Percentiles rank a stretch among this genome's conserved stretches.
These are phyloP conservation scores for Amauroascus verrucosus DNA, from an alignment of 2,329 filamentous ascomycete species.

Conservation along the genomic window DNA sequence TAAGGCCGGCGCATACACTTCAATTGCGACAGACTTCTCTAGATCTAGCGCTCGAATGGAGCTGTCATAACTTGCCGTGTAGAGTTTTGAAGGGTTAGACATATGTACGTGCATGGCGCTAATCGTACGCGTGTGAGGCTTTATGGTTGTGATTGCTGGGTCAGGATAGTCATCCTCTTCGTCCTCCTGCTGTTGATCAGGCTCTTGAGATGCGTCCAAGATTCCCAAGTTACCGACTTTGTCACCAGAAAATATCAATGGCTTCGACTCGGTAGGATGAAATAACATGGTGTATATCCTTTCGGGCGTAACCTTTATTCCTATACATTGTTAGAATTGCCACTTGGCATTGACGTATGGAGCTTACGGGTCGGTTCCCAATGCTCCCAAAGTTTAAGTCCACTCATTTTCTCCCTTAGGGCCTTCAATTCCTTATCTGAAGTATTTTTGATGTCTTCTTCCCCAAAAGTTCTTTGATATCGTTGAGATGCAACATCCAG, in stretches of 20 bases:
- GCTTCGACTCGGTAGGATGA: conserved; percentile 76
- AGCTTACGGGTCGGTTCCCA: conserved; percentile 66
- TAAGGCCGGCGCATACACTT: conserved; percentile 68
- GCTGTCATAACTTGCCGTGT: conserved; percentile 83
- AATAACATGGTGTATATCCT: conserved; percentile 79
- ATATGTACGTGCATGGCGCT: conserved; percentile 70
- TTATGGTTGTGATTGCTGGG: conserved; percentile 78
- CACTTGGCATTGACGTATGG: background rate
- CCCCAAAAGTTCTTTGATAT: conserved; percentile 72
- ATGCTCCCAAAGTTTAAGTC: conserved; percentile 67
- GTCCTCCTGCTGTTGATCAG: conserved; percentile 45
- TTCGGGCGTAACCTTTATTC: conserved; percentile 85
- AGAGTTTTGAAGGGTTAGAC: conserved; percentile 62
- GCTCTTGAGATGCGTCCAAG: conserved; percentile 72
- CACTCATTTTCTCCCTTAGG: conserved; percentile 65
- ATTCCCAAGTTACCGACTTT: conserved; percentile 86
- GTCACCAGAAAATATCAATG: conserved; percentile 84
- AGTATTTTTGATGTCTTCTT: conserved; percentile 72
- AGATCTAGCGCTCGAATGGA: conserved; percentile 82
- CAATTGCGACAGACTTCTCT: conserved; percentile 63
- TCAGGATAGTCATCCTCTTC: conserved; percentile 55
- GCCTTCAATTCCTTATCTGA: conserved; percentile 64
- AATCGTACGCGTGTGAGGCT: conserved; percentile 82
- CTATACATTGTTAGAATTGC: conserved; percentile 36
- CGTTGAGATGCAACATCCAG: conserved; percentile 53